Percentiles rank a stretch among this genome's conserved stretches.
These are phyloP conservation scores for Colletotrichum spinosum DNA, from an alignment of 2,329 filamentous ascomycete species.

Conservation along the genomic window DNA sequence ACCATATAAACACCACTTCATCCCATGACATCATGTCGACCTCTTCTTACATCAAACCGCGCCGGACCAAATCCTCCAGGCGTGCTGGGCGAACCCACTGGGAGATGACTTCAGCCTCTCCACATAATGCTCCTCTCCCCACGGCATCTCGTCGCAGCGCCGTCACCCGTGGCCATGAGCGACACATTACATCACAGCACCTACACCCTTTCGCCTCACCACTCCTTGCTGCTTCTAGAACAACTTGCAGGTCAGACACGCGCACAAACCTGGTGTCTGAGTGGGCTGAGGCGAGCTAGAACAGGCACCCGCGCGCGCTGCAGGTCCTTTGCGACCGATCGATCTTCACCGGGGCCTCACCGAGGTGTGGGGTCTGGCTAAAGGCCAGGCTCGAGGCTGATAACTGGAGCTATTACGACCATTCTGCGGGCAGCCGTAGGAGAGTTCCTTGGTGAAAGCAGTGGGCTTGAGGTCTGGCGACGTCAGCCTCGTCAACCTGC, in stretches of 20 bases:
- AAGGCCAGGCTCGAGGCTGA: background rate
- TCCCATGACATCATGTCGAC: constrained; percentile 32
- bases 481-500: too few relatives aligned
- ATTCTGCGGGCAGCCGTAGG: too few relatives aligned
- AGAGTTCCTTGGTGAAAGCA: too few relatives aligned
- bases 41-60: constrained; percentile 31
- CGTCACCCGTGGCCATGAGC: constrained; percentile 10
- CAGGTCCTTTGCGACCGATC: constrained; percentile 11
- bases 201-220: background rate
- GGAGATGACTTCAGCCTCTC: constrained; percentile 35
- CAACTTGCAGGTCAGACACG: background rate
- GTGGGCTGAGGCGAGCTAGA: background rate
- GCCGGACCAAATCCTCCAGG: constrained; percentile 18
- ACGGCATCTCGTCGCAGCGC: background rate
- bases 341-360: constrained; percentile 8
- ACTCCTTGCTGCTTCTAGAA: background rate
- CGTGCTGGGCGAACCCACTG: constrained; percentile 25
- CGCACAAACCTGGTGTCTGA: background rate
- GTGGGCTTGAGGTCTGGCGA: background rate
- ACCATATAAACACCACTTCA: constrained; percentile 15
- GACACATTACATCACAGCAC: constrained; percentile 29
- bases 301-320: background rate
- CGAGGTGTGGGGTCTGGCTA: constrained; percentile 7
- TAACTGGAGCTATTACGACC: background rate
- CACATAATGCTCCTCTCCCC: constrained; percentile 20